These are phyloP conservation scores for Leptosphaerulina australis DNA, from an alignment of 2,329 filamentous ascomycete species.

Conservation along the genomic window DNA sequence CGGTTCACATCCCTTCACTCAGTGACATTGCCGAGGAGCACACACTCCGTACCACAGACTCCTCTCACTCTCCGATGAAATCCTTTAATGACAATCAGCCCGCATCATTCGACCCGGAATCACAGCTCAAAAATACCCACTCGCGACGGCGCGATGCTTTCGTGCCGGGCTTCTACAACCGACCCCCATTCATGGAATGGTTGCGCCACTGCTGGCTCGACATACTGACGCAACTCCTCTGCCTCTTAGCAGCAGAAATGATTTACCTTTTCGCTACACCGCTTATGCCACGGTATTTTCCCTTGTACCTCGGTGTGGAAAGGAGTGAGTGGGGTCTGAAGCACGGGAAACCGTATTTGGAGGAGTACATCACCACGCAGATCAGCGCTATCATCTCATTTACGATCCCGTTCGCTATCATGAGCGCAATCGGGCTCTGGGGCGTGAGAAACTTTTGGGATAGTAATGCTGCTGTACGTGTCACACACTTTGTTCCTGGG, in stretches of 20 bases:
- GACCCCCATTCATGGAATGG: constrained; percentile 21
- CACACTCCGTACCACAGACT: background rate
- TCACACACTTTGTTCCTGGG: too few relatives aligned
- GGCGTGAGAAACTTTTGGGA: constrained; percentile 56
- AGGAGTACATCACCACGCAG: constrained; percentile 72
- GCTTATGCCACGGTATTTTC: constrained; percentile 67
- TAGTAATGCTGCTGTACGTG: constrained; percentile 64
- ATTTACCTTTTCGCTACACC: constrained; percentile 52
- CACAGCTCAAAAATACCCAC: background rate
- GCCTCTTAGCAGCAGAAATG: constrained; percentile 61
- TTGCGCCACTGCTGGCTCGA: constrained; percentile 57
- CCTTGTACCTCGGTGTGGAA: constrained; percentile 23
- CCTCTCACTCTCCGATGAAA: background rate
- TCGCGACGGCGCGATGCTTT: background rate
- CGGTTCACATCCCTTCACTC: background rate
- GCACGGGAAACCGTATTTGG: constrained; percentile 69
- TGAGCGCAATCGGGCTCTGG: constrained; percentile 66
- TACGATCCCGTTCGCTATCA: constrained; percentile 66
- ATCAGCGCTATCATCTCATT: constrained; percentile 67
- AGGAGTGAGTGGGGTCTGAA: constrained; percentile 50
- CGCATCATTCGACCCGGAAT: background rate
- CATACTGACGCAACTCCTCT: constrained; percentile 65
- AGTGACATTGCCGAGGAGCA: constrained; percentile 7
- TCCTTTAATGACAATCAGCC: background rate
- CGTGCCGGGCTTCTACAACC: constrained; percentile 21